These are phyloP conservation scores for Colletotrichum navitas DNA, from an alignment of 2,329 filamentous ascomycete species.

Conservation along the genomic window DNA sequence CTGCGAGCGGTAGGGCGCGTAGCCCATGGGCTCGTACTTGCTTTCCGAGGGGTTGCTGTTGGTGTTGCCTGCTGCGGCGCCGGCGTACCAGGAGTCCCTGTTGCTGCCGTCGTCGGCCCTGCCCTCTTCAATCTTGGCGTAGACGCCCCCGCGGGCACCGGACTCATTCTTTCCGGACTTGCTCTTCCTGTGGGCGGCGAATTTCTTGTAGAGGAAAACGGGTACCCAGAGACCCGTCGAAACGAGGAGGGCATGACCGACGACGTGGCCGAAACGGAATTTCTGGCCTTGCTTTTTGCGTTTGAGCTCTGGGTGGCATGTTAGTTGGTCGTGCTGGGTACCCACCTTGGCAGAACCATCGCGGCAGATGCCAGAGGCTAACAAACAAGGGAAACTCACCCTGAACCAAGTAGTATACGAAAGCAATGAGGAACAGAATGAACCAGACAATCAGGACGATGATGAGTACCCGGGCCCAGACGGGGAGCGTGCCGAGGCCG, in stretches of 20 bases:
- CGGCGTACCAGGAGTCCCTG: conserved; percentile 34
- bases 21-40: conserved; percentile 37
- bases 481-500: conserved; percentile 31
- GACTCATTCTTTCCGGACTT: conserved; percentile 5
- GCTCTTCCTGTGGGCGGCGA: conserved; percentile 26
- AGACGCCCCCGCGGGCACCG: conserved; percentile 17
- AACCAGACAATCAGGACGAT: conserved; percentile 38
- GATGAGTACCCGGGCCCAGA: conserved; percentile 42
- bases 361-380: neutral
- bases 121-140: conserved; percentile 42
- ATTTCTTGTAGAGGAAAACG: conserved; percentile 46
- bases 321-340: neutral
- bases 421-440: conserved; percentile 29
- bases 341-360: neutral
- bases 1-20: conserved; percentile 12
- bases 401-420: conserved; percentile 16
- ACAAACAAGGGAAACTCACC: conserved; percentile 1
- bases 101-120: conserved; percentile 4
- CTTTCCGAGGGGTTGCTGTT: neutral
- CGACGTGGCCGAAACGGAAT: conserved; percentile 37
- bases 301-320: conserved; percentile 27
- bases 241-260: conserved; percentile 35
- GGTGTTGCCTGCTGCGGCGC: neutral
- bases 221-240: conserved; percentile 43
- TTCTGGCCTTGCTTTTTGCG: conserved; percentile 40